Evolutionary conservation across 2,329 filamentous ascomycete species (phyloP), one percentile per base, ranked within the genome.

Genomic region (Penicillium frequentans): DNA sequence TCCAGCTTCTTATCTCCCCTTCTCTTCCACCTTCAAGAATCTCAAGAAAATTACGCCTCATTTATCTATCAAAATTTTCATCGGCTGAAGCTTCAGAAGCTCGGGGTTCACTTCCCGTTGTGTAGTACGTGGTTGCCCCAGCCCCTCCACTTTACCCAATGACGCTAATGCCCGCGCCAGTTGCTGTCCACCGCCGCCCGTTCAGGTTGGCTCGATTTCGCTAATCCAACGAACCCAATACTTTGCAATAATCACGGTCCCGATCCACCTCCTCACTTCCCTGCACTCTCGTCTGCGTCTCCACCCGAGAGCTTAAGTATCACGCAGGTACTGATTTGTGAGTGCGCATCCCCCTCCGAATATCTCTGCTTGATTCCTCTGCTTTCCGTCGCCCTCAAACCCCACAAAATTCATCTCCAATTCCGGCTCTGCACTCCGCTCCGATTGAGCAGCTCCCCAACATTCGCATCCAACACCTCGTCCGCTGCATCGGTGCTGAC

Each of bases 321-420:
- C 21, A 52, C 54, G 19, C 54, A 49, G 52, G 21, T 56, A 29
- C 16, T 55, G 52, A 54, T 57, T 52, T 63, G 64, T 67, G 62
- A 65, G 64, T 67, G 44, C 52, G 24, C 29, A 31, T 24, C 47
- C 43, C 37, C 54, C 44, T 47, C 48, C 52, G 35, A 24, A 27
- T 11, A 23, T 27, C 44, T 66, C 55, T 64, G 27, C 47, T 53
- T 16, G 58, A 54, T 66, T 63, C 57, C 58, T 51, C 60, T 45
- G 44, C 54, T 52, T 65, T 63, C 58, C 54, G 50, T 55, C 49
- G 55, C 45, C 51, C 49, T 49, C 53, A 54, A 52, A 57, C 64
- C 63, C 63, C 64, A 64, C 64, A 66, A 60, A 60, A 50, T 29
- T 50, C 54, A 57, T 62, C 65, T 65, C 63, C 64, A 68, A 65